Conservation (phyloP, 2,329 filamentous ascomycete species). For the Emergomyces africanus region DNA sequence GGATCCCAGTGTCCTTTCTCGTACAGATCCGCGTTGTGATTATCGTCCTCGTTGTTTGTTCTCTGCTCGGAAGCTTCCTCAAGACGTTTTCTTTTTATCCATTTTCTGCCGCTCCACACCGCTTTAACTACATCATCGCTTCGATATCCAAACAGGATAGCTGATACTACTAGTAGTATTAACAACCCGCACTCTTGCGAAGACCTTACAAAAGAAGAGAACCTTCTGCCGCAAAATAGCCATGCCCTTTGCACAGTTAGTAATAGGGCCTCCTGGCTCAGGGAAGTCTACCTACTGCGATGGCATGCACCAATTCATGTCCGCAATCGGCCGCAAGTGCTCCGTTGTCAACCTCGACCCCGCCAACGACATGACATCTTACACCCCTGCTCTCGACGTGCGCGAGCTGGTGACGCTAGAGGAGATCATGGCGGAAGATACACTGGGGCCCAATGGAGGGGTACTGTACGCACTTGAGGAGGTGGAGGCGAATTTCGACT, state of each 20-base stretch:
- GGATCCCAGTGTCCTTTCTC: neutral
- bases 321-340: conserved; percentile 86
- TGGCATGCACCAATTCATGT: conserved; percentile 98
- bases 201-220: neutral
- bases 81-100: neutral
- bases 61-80: neutral
- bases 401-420: conserved; percentile 80
- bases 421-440: conserved; percentile 86
- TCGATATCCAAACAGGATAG: neutral
- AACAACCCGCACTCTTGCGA: neutral
- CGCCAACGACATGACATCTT: conserved; percentile 85
- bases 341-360: conserved; percentile 95
- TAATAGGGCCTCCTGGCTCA: conserved; percentile 86
- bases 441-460: conserved; percentile 82
- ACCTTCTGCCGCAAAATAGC: neutral
- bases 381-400: conserved; percentile 82
- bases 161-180: no score
- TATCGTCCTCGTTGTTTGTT: neutral
- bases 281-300: conserved; percentile 98
- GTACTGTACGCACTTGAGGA: conserved; percentile 91
- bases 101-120: neutral
- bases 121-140: neutral
- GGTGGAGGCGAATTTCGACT: conserved; percentile 85
- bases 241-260: conserved; percentile 59
- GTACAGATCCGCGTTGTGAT: neutral